Conservation (phyloP, 1,284 basidiomycete genomes). For the Rhodofomes roseus region DNA sequence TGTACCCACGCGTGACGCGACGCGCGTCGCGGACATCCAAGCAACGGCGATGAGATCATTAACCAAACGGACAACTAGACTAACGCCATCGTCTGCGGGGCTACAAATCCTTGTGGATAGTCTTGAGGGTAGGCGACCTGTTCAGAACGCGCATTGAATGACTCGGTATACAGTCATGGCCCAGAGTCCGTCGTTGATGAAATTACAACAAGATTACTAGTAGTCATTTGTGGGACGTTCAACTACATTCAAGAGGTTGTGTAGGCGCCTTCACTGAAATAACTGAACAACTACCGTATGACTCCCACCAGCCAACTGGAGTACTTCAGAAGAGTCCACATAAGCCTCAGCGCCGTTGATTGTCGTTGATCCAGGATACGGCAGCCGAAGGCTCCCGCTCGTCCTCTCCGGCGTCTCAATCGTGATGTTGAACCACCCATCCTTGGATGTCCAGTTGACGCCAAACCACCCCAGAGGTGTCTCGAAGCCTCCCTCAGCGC, state of each 20-base stretch:
- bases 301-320: slow-evolving; percentile 14
- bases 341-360: slow-evolving; percentile 19
- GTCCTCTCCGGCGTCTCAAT: slow-evolving; percentile 33
- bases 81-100: no score
- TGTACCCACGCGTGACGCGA: background rate
- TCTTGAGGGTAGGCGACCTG: no score
- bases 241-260: no score
- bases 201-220: no score
- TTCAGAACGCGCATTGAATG: no score
- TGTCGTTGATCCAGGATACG: slow-evolving; percentile 28
- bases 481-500: slow-evolving; percentile 40
- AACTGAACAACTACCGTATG: slow-evolving; percentile 9
- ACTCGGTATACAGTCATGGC: no score
- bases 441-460: slow-evolving; percentile 27
- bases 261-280: background rate
- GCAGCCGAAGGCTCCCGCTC: slow-evolving; percentile 27
- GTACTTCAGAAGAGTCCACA: background rate
- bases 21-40: no score
- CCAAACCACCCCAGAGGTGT: slow-evolving; percentile 42
- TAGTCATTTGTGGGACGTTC: no score
- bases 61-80: no score
- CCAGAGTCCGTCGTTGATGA: no score
- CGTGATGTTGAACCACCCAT: slow-evolving; percentile 21
- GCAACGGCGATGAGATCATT: no score
- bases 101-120: no score